These are phyloP conservation scores for Lactarius hengduanensis DNA, from an alignment of 768 basidiomycete genomes.

Conservation along the genomic window DNA sequence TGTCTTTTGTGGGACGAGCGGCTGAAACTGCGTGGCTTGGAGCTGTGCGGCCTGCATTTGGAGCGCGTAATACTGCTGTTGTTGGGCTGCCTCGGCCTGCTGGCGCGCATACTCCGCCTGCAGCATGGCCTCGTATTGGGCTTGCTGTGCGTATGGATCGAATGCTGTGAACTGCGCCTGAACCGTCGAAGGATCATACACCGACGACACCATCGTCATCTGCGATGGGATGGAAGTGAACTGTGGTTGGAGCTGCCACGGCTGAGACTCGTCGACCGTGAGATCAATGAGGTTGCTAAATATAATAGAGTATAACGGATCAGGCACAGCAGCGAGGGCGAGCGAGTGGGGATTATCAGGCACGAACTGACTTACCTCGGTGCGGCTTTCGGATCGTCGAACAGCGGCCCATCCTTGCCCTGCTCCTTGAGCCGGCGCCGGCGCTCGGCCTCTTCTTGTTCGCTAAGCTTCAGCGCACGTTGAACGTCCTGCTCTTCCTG, in stretches of 20 bases:
- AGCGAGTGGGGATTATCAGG: slow-evolving; percentile 31
- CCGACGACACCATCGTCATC: slow-evolving; percentile 4
- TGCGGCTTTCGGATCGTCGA: slow-evolving; percentile 65
- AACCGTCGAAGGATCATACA: slow-evolving; percentile 22
- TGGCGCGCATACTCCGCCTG: slow-evolving; percentile 71
- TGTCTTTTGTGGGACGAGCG: slow-evolving; percentile 35
- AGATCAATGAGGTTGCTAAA: slow-evolving; percentile 21
- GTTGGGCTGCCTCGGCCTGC: slow-evolving; percentile 46
- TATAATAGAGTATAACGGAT: slow-evolving; percentile 9
- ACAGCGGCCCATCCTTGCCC: slow-evolving; percentile 65
- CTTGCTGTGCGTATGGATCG: slow-evolving; percentile 88
- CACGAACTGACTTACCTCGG: slow-evolving; percentile 49
- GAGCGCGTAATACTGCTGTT: slow-evolving; percentile 45
- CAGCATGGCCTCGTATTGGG: slow-evolving; percentile 79
- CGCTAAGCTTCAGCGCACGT: slow-evolving; percentile 80
- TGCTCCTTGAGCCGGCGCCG: slow-evolving; percentile 60
- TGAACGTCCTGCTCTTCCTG: slow-evolving; percentile 77
- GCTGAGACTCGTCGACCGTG: slow-evolving; percentile 27
- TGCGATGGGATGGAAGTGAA: slow-evolving; percentile 27
- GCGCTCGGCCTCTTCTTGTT: slow-evolving; percentile 82
- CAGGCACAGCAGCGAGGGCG: slow-evolving; percentile 6
- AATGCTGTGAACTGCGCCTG: slow-evolving; percentile 63
- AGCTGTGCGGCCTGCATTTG: slow-evolving; percentile 52
- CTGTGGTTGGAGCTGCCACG: slow-evolving; percentile 32
- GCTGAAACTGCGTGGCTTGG: slow-evolving; percentile 10